phyloP scores from a whole-genome alignment of 768 basidiomycete species.

The Boletus rufocinnamomeus region DNA sequence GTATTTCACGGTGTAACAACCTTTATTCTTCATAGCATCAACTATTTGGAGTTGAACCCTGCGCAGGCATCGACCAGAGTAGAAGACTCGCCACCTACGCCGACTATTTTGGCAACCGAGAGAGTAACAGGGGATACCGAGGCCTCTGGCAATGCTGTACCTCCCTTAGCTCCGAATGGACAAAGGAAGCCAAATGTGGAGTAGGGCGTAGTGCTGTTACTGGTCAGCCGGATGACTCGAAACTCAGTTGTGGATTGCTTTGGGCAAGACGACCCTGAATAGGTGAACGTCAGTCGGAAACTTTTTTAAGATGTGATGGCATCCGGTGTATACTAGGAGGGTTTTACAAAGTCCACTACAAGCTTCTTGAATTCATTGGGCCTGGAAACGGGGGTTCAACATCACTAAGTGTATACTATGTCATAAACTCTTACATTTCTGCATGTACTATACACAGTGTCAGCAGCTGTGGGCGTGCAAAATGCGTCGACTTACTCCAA shows the following conservation, averaged over 20 bases:
- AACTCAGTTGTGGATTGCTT: not conserved
- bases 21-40: slow-evolving; percentile 19
- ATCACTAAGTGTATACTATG: not conserved
- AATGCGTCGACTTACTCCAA: slow-evolving; percentile 63
- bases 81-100: slow-evolving; percentile 30
- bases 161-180: not conserved
- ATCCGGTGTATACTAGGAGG: slow-evolving; percentile 15
- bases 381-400: slow-evolving; percentile 27
- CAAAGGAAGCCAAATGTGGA: not conserved
- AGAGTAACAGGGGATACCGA: slow-evolving; percentile 8
- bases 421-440: slow-evolving; percentile 51
- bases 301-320: not conserved
- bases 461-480: slow-evolving; percentile 1
- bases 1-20: slow-evolving; percentile 2
- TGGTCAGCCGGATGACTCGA: not conserved
- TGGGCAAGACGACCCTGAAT: not conserved
- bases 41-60: slow-evolving; percentile 34
- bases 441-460: slow-evolving; percentile 63
- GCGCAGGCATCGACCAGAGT: slow-evolving; percentile 31
- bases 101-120: slow-evolving; percentile 14
- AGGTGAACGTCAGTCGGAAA: not conserved
- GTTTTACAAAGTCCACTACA: slow-evolving; percentile 31
- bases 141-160: not conserved
- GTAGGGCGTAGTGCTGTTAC: not conserved
- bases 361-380: slow-evolving; percentile 58